These are phyloP conservation scores for Eucalyptus erythrocorys DNA, from an alignment of 345 rosid genomes.

Conservation along the genomic window DNA sequence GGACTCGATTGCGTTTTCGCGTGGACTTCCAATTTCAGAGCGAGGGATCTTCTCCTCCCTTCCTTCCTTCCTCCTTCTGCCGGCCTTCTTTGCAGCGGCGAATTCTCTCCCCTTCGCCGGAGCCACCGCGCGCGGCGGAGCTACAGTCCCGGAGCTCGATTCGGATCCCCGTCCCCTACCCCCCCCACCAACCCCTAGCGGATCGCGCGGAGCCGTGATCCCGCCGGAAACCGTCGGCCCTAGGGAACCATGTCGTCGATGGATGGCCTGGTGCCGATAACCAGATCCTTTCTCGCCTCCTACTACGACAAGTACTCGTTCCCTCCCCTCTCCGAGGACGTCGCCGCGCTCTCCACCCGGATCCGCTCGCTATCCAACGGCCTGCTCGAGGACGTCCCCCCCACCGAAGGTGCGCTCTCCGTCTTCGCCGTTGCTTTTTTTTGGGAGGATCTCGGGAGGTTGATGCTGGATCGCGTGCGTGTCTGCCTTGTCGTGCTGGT, in stretches of 20 bases:
- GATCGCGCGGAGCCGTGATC: neutral
- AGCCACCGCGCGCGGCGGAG: neutral
- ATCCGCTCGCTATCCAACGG: slow-evolving; percentile 46
- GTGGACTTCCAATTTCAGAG: neutral
- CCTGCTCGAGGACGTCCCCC: slow-evolving; percentile 35
- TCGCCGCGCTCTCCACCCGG: slow-evolving; percentile 50
- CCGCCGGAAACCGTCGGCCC: neutral
- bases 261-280: slow-evolving; percentile 81
- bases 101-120: neutral
- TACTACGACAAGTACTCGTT: slow-evolving; percentile 75
- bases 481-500: neutral
- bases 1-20: neutral
- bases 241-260: slow-evolving; percentile 51
- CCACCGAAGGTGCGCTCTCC: slow-evolving; percentile 42
- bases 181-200: neutral
- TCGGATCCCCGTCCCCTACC: neutral
- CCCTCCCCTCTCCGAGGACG: slow-evolving; percentile 59
- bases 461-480: neutral
- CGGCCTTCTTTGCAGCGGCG: neutral
- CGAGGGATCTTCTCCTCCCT: neutral
- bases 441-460: neutral
- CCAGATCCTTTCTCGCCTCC: slow-evolving; percentile 62
- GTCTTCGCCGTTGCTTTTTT: neutral
- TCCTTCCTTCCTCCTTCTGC: neutral
- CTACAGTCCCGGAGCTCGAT: neutral